phyloP scores from a whole-genome alignment of 192 early-diverging fungal species.

The Chytriomyces sp. region DNA sequence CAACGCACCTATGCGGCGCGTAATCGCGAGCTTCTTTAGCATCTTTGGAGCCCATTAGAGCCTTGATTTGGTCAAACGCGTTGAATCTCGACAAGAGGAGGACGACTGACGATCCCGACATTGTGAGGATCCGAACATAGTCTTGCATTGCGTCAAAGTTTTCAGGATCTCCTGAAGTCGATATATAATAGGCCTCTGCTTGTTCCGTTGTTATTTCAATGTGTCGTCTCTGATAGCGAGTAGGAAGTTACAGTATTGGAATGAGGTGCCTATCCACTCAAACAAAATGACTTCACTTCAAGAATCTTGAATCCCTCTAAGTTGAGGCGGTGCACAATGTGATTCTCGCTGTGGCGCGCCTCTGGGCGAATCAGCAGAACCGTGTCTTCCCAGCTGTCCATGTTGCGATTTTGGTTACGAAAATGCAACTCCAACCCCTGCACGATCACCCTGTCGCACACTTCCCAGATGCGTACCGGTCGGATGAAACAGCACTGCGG shows the following conservation, averaged over 20 bases:
- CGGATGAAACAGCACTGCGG: constrained; percentile 4
- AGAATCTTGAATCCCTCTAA: constrained; percentile 49
- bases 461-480: background rate
- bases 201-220: constrained; percentile 43
- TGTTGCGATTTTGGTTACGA: background rate
- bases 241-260: too few species aligned
- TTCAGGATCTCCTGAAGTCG: constrained; percentile 19
- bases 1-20: constrained; percentile 36
- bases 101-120: constrained; percentile 38
- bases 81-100: constrained; percentile 39
- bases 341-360: constrained; percentile 31
- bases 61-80: constrained; percentile 34
- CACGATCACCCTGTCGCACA: constrained; percentile 1
- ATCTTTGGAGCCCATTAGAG: constrained; percentile 36
- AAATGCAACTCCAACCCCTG: constrained; percentile 10
- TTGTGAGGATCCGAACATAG: constrained; percentile 33
- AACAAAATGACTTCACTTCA: constrained; percentile 32
- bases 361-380: constrained; percentile 51
- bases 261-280: background rate
- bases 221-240: constrained; percentile 32
- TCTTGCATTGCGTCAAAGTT: constrained; percentile 36
- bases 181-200: constrained; percentile 41
- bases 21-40: constrained; percentile 28
- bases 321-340: constrained; percentile 40
- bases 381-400: constrained; percentile 13